These are phyloP conservation scores for Avena eriantha DNA, from an alignment of 176 grass and related monocot genomes.

Conservation along the genomic window DNA sequence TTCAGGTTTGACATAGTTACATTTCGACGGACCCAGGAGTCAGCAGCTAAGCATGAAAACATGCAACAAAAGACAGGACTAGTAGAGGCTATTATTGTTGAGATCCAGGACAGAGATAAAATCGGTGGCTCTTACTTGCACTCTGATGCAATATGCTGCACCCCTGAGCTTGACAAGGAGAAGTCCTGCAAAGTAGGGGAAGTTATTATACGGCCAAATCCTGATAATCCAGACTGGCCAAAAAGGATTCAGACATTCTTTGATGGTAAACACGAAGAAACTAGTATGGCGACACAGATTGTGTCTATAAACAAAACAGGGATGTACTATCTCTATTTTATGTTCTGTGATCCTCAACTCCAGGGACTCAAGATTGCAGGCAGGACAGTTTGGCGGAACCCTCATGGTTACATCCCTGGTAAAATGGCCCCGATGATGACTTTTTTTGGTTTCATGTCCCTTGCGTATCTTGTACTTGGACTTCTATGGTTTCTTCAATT, in stretches of 20 bases:
- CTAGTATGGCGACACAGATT: constrained; percentile 63
- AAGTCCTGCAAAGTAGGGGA: constrained; percentile 82
- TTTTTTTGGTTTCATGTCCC: constrained; percentile 96
- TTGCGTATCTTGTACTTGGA: constrained; percentile 92
- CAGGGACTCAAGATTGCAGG: constrained; percentile 76
- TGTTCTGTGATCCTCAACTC: constrained; percentile 98
- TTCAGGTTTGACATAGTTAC: constrained; percentile 89
- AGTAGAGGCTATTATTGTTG: constrained; percentile 94
- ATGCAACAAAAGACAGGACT: constrained; percentile 98
- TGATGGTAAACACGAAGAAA: constrained; percentile 71
- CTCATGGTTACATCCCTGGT: constrained; percentile 97
- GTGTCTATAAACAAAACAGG: constrained; percentile 82
- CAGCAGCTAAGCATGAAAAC: constrained; percentile 60
- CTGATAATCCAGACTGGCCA: constrained; percentile 84
- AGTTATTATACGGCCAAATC: constrained; percentile 90
- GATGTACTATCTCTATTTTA: constrained; percentile 99
- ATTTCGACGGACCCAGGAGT: constrained; percentile 77
- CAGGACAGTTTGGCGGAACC: constrained; percentile 97
- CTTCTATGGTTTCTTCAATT: constrained; percentile 97
- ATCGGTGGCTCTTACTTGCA: constrained; percentile 90
- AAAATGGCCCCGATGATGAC: constrained; percentile 98
- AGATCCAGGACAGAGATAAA: constrained; percentile 95
- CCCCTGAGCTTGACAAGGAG: constrained; percentile 66
- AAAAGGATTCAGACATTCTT: constrained; percentile 96
- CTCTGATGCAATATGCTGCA: constrained; percentile 94